Percentiles rank a stretch among this genome's conserved stretches.
Conservation (phyloP, 1,284 basidiomycete genomes). For the Phylloporus gajari region DNA sequence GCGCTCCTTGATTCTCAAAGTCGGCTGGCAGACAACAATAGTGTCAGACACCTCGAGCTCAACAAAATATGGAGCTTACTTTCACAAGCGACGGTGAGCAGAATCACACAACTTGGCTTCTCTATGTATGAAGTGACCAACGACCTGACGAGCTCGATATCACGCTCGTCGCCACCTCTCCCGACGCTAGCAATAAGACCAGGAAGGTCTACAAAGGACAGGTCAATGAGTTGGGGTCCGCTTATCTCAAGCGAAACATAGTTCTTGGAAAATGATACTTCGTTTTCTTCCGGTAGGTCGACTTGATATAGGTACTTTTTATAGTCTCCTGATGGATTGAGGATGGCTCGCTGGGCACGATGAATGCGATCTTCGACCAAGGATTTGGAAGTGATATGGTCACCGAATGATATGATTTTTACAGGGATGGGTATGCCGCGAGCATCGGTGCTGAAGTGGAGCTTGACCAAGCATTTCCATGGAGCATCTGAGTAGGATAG, state of each 20-base stretch:
- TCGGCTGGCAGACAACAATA: conserved; percentile 60
- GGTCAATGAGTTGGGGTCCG: conserved; percentile 73
- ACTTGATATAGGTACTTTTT: conserved; percentile 53
- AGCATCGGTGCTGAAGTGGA: conserved; percentile 62
- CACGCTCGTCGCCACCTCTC: conserved; percentile 57
- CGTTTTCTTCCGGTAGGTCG: conserved; percentile 44
- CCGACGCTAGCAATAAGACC: conserved; percentile 75
- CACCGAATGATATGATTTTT: conserved; percentile 61
- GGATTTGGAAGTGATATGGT: conserved; percentile 58
- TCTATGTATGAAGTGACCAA: conserved; percentile 70
- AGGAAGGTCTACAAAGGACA: conserved; percentile 67
- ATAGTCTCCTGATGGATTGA: conserved; percentile 62
- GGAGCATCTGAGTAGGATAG: conserved; percentile 55
- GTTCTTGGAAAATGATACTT: conserved; percentile 70
- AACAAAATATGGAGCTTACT: conserved; percentile 52
- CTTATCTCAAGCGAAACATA: conserved; percentile 73
- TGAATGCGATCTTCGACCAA: conserved; percentile 73
- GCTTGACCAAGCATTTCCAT: conserved; percentile 71
- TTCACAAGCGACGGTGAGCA: conserved; percentile 78
- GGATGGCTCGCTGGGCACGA: conserved; percentile 75
- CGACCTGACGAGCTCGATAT: conserved; percentile 71
- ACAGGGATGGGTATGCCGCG: conserved; percentile 54
- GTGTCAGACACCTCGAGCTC: neutral
- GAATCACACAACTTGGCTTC: conserved; percentile 72
- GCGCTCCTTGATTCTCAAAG: conserved; percentile 79